Base-by-base conservation (phyloP, 306 rosid species). In the Dryas octopetala region DNA sequence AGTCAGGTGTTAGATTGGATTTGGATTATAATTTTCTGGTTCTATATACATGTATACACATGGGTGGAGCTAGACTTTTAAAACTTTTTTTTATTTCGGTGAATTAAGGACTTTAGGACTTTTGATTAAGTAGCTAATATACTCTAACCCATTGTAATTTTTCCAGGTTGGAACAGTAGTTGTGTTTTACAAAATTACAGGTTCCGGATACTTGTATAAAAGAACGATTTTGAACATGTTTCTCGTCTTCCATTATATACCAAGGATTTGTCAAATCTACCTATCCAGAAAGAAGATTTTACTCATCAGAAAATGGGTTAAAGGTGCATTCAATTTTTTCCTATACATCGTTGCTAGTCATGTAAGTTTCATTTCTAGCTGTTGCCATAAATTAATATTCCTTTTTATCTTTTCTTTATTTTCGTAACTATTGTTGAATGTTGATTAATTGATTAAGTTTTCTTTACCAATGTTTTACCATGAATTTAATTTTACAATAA, bases 291-390 rank as follows among this genome's bases (percentile, higher is more conserved):
- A 19, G 73, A 32, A 67, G 46, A 32, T 55, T 73, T 38, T 19
- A 32, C 46, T 50, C 9, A 40, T 44, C 74, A 67, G 0, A 19
- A 19, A 19, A 19, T 74, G 60, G 79, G 65, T 66, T 1, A 66
- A 52, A 44, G 79, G 38, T 32, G 64, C 47, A 6, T 61, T 67
- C 13, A 68, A 80, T 38, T 64, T 80, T 52, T 52, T 74, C 32
- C 52, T 80, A 0, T 80, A 67, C 41, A 51, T 80, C 50, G 23
- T 80, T 28, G 76, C 76, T 6, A 68, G 83, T 46, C 79, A 74
- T 28, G 79, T 74, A 74, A 78, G 77, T 62, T 5, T 26, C 13
- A 9, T 8, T 9, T 50, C 16, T 4, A 19, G 19, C 19, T 19
- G 40, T 23, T 28, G 15, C 16, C 5, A 61, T 8, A 19, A 19